A percentile compares a stretch with the other conserved stretches of the same genome.
These are phyloP conservation scores for Eleusine coracana DNA, from an alignment of 176 grass and related monocot genomes.

Conservation along the genomic window DNA sequence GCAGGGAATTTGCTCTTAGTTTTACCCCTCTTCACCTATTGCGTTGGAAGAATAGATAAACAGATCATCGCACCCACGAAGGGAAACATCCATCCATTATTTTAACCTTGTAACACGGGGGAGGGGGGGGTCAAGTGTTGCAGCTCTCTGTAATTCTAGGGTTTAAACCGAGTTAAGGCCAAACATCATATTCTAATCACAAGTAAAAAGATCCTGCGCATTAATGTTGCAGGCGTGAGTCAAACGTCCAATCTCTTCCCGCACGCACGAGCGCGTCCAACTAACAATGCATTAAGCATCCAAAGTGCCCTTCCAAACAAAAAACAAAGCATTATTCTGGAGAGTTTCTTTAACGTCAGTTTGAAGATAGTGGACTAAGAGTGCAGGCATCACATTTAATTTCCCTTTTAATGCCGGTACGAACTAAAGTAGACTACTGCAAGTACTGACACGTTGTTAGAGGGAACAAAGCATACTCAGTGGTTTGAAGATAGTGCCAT, in stretches of 20 bases:
- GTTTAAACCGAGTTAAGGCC: conserved; percentile 34
- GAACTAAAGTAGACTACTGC: conserved; percentile 48
- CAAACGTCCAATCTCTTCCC: conserved; percentile 38
- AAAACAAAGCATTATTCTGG: conserved; percentile 25
- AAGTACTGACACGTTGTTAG: conserved; percentile 34
- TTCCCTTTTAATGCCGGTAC: conserved; percentile 50
- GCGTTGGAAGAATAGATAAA: conserved; percentile 45
- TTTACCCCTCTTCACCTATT: conserved; percentile 17
- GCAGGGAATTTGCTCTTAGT: too few species aligned
- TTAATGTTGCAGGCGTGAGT: conserved; percentile 45
- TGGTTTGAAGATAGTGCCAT: conserved; percentile 35
- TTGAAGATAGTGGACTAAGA: conserved; percentile 50
- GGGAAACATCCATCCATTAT: conserved; percentile 56
- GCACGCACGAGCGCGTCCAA: conserved; percentile 49
- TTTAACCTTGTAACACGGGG: conserved; percentile 33
- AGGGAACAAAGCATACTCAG: conserved; percentile 35
- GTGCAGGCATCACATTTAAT: conserved; percentile 60
- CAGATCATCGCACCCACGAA: conserved; percentile 50
- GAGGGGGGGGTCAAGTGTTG: conserved; percentile 25
- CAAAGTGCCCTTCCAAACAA: not conserved
- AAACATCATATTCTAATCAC: conserved; percentile 42
- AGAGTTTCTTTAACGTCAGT: conserved; percentile 35
- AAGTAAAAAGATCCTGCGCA: conserved; percentile 42
- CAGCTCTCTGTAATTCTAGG: conserved; percentile 11
- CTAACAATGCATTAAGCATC: conserved; percentile 44